Evolutionary conservation across 306 rosid genomes (phyloP), one percentile per base, ranked within the genome.

Genomic region (Quercus dentata): DNA sequence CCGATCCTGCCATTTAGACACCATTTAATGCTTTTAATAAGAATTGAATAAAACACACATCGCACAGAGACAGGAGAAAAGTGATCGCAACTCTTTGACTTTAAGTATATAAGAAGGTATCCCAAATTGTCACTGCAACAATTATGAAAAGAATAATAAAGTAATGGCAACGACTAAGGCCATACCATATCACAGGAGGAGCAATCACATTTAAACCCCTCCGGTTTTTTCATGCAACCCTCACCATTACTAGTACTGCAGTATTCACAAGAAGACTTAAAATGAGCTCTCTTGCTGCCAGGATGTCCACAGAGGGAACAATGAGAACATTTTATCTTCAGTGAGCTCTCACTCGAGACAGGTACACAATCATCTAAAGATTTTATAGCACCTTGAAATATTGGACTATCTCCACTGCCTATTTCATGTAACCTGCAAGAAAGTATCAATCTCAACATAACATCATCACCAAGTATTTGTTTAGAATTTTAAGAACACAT

Each of bases 251-350:
- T 61, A 10, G 81, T 21, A 57, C 56, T 77, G 64, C 99, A 92
- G 83, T 79, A 78, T 80, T 87, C 88, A 78, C 98, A 91, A 2
- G 92, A 76, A 80, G 74, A 74, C 85, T 87, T 89, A 78, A 78
- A 55, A 82, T 95, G 97, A 68, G 86, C 87, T 78, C 79, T 84
- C 73, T 86, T 92, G 87, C 77, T 89, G 80, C 98, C 98, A n/a
- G 93, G 98, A 88, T 93, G 96, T 82, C 98, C 99, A 83, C 98
- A 93, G 84, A 93, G 89, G 76, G 96, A 88, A 82, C 98, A 95
- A 77, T 93, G 98, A 86, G 88, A 77, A 83, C 75, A 74, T 83
- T 88, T 95, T 68, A 33, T 81, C 85, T 76, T 86, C 25, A 71
- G 82, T 44, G 85, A 84, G 74, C 74, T 91, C 65, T 58, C 82